These are phyloP conservation scores for Cynara cardunculus DNA, from an alignment of 129 eudicot species.

Conservation along the genomic window DNA sequence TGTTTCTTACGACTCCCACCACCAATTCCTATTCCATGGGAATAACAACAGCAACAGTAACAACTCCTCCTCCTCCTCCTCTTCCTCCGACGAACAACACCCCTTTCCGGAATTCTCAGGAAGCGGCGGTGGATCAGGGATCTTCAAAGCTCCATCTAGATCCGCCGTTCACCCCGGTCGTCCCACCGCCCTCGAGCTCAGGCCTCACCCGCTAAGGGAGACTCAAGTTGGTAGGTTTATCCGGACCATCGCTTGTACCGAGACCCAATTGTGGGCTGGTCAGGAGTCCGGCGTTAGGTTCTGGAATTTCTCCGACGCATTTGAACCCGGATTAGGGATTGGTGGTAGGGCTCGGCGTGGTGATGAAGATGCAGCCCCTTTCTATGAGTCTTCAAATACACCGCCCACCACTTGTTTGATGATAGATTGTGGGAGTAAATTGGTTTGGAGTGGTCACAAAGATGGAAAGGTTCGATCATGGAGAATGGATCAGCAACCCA, in stretches of 20 bases:
- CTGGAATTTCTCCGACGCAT: slow-evolving; percentile 79
- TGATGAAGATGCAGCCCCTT: slow-evolving; percentile 91
- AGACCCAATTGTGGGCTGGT: slow-evolving; percentile 93
- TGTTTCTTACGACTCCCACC: neutral
- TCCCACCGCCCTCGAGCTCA: slow-evolving; percentile 74
- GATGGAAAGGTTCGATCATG: slow-evolving; percentile 92
- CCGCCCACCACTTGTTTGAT: slow-evolving; percentile 74
- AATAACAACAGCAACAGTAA: neutral
- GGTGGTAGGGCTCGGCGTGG: slow-evolving; percentile 77
- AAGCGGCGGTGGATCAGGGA: slow-evolving; percentile 56
- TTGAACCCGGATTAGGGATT: slow-evolving; percentile 61
- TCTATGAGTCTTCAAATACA: slow-evolving; percentile 66
- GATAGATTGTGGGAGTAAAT: slow-evolving; percentile 64
- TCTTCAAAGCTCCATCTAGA: slow-evolving; percentile 63
- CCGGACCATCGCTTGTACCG: slow-evolving; percentile 78
- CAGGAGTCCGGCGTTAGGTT: slow-evolving; percentile 92
- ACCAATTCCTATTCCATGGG: neutral
- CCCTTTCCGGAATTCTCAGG: slow-evolving; percentile 71
- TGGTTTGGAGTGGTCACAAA: slow-evolving; percentile 97
- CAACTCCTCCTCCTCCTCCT: neutral
- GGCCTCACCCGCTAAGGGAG: slow-evolving; percentile 94
- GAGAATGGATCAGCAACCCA: slow-evolving; percentile 66
- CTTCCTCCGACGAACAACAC: slow-evolving; percentile 16
- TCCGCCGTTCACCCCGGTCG: slow-evolving; percentile 86
- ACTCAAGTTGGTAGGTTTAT: slow-evolving; percentile 86